Conservation (phyloP, 257 asterid genomes). For the Solanum tacnaense region DNA sequence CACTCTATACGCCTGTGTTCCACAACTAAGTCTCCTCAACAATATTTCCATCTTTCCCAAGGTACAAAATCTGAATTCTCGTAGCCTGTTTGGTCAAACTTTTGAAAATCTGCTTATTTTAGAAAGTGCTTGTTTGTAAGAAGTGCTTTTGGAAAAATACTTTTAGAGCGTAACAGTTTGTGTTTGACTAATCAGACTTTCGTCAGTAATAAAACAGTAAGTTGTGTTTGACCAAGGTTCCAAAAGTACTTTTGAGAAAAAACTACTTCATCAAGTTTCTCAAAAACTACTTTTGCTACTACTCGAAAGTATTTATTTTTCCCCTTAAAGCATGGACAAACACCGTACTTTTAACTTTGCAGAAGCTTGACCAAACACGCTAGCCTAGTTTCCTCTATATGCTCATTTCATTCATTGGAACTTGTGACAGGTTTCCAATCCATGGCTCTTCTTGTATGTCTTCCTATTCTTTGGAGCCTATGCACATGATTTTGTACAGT, state of each 20-base stretch:
- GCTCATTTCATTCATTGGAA: neutral
- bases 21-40: conserved; percentile 4
- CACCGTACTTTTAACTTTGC: neutral
- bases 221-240: neutral
- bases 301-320: neutral
- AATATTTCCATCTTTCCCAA: conserved; percentile 3
- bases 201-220: neutral
- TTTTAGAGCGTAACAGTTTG: neutral
- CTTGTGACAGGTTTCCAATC: conserved; percentile 1
- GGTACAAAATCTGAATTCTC: neutral
- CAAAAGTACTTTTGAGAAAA: neutral
- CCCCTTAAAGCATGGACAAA: neutral
- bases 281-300: neutral
- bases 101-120: neutral
- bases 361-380: neutral
- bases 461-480: conserved; percentile 10
- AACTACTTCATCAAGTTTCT: neutral
- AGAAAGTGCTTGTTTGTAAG: neutral
- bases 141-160: neutral
- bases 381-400: neutral
- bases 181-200: neutral
- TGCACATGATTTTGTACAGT: conserved; percentile 8
- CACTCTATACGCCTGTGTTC: neutral
- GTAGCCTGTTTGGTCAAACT: neutral
- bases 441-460: conserved; percentile 1